phyloP scores from a whole-genome alignment of 2,329 filamentous ascomycete species.

The Fusarium denticulatum region DNA sequence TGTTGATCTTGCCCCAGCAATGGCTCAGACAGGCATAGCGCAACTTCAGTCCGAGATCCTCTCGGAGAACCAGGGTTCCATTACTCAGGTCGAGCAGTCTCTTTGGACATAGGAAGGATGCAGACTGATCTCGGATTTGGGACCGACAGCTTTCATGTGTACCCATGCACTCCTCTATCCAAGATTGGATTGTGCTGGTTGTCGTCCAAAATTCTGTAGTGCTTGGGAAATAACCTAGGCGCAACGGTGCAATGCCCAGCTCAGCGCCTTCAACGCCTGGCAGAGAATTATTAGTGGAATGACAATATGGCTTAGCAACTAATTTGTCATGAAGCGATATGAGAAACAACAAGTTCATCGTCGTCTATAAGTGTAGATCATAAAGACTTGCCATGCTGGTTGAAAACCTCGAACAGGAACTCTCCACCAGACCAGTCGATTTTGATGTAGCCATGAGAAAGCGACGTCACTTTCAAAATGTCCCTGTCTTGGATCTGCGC shows the following conservation, averaged over 20 bases:
- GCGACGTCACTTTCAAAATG: rapidly evolving
- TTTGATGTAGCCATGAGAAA: rapidly evolving
- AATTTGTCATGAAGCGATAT: no score
- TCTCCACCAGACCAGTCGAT: background rate
- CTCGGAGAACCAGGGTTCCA: background rate
- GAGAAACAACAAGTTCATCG: no score
- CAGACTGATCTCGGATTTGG: no score
- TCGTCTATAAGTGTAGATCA: no score
- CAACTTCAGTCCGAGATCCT: rapidly evolving
- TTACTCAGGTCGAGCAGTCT: background rate
- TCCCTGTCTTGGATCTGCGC: rapidly evolving
- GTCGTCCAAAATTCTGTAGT: background rate
- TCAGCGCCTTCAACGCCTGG: background rate
- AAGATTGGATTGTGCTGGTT: background rate
- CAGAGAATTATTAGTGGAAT: no score
- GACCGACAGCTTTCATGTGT: background rate
- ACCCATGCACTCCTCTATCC: background rate
- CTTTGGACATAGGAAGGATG: background rate
- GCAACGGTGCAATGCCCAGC: background rate
- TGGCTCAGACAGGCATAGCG: background rate
- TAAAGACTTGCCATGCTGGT: background rate
- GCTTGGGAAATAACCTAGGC: background rate
- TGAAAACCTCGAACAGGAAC: background rate
- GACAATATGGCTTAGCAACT: no score
- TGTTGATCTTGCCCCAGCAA: background rate